phyloP scores from a whole-genome alignment of 257 asterid genomes.

The Solanum ahanhuiri region DNA sequence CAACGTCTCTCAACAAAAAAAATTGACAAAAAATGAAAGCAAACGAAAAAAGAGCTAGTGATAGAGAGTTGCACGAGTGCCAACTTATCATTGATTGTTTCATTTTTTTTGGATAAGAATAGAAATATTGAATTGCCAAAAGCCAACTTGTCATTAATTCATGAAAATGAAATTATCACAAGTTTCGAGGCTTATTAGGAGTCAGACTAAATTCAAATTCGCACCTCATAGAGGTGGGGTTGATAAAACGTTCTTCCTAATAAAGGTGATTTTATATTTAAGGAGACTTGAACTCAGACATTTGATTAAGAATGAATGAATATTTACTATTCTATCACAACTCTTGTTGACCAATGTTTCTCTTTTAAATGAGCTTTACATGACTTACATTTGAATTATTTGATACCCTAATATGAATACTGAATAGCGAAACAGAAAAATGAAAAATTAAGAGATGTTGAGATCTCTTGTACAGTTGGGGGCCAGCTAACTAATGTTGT shows the following conservation, averaged over 20 bases:
- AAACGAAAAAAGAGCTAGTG: neutral
- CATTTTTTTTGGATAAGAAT: neutral
- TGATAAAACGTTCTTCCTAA: no score
- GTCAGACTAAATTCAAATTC: fast-evolving
- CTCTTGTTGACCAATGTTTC: fast-evolving
- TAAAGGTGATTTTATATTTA: no score
- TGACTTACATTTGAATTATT: no score
- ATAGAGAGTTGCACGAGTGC: neutral
- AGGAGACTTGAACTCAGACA: no score
- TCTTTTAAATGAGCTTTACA: no score
- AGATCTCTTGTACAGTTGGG: neutral
- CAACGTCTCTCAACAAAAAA: neutral
- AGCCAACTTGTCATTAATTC: neutral
- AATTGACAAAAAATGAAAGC: neutral
- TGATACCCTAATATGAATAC: fast-evolving
- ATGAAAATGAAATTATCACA: neutral
- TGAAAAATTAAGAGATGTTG: neutral
- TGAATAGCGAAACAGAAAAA: fast-evolving
- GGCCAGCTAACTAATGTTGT: neutral
- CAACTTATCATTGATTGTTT: neutral
- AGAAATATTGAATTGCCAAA: neutral
- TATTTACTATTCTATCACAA: fast-evolving
- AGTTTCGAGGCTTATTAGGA: neutral
- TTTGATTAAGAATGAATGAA: no score
- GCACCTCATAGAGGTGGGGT: no score